Conservation (phyloP, 768 basidiomycete genomes). For the Sarcodon sp. region DNA sequence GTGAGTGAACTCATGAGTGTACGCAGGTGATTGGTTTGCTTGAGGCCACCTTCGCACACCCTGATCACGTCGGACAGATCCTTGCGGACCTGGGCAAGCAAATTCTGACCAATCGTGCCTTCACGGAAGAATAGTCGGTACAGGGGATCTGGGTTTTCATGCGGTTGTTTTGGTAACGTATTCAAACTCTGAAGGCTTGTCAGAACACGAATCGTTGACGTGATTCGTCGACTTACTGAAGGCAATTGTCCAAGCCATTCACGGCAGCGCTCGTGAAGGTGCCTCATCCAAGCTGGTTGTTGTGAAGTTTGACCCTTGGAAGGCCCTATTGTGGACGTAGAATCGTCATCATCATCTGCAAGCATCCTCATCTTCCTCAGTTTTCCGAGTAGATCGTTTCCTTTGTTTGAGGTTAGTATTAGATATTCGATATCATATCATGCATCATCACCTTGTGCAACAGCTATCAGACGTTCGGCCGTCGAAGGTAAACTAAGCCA, state of each 20-base stretch:
- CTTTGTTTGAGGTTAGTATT: conserved; percentile 23
- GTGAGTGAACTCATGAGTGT: conserved; percentile 80
- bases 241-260: conserved; percentile 79
- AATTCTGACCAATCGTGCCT: conserved; percentile 62
- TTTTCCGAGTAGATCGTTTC: conserved; percentile 71
- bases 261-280: conserved; percentile 64
- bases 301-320: conserved; percentile 54
- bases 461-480: conserved; percentile 85
- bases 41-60: conserved; percentile 77
- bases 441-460: conserved; percentile 62
- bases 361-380: conserved; percentile 89
- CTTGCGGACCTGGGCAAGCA: conserved; percentile 66
- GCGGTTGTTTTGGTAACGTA: conserved; percentile 47
- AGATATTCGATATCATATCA: neutral
- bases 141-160: conserved; percentile 72
- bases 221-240: conserved; percentile 30
- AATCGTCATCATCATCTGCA: conserved; percentile 71
- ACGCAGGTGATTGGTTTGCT: conserved; percentile 96
- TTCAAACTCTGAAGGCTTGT: conserved; percentile 41
- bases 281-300: conserved; percentile 93
- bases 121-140: conserved; percentile 86
- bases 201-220: neutral
- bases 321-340: conserved; percentile 36
- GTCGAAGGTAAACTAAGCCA: conserved; percentile 92
- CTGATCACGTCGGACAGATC: conserved; percentile 75